Conservation (phyloP, 2,329 filamentous ascomycete species). For the Botrytis hyacinthi region DNA sequence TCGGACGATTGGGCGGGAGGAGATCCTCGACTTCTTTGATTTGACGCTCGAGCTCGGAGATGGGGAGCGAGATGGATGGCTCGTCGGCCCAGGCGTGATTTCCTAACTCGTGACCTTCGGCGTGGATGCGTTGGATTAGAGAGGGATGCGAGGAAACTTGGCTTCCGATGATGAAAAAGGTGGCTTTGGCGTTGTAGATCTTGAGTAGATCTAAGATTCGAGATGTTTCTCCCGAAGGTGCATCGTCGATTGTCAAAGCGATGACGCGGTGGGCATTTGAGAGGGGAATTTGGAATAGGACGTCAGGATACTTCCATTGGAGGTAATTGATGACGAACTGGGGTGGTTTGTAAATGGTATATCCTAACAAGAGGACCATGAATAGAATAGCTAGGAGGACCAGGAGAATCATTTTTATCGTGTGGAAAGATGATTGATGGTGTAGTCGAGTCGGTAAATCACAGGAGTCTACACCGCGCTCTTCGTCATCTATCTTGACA, state of each 20-base stretch:
- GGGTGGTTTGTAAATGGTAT: constrained; percentile 80
- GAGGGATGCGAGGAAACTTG: constrained; percentile 62
- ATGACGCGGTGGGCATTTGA: constrained; percentile 60
- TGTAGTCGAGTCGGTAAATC: neutral
- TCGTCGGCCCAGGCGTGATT: constrained; percentile 93
- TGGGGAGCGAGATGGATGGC: constrained; percentile 61
- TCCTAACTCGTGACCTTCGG: constrained; percentile 67
- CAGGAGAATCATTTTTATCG: constrained; percentile 28
- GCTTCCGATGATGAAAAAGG: constrained; percentile 84
- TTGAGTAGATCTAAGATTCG: constrained; percentile 69
- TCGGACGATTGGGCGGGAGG: constrained; percentile 49
- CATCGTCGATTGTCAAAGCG: constrained; percentile 85
- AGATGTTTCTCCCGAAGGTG: constrained; percentile 68
- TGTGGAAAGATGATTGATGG: neutral
- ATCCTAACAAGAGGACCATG: constrained; percentile 48
- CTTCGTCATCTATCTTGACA: constrained; percentile 39
- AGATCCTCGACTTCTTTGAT: constrained; percentile 62
- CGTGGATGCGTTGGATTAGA: constrained; percentile 56
- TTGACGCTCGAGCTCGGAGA: constrained; percentile 59
- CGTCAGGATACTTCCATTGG: constrained; percentile 69
- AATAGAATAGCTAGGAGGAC: constrained; percentile 28
- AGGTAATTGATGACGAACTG: constrained; percentile 68
- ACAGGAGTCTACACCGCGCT: constrained; percentile 21
- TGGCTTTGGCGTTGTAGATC: constrained; percentile 67
- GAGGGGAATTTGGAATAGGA: constrained; percentile 69